Base-by-base conservation (phyloP, 345 rosid genomes). In the Cardamine resedifolia region DNA sequence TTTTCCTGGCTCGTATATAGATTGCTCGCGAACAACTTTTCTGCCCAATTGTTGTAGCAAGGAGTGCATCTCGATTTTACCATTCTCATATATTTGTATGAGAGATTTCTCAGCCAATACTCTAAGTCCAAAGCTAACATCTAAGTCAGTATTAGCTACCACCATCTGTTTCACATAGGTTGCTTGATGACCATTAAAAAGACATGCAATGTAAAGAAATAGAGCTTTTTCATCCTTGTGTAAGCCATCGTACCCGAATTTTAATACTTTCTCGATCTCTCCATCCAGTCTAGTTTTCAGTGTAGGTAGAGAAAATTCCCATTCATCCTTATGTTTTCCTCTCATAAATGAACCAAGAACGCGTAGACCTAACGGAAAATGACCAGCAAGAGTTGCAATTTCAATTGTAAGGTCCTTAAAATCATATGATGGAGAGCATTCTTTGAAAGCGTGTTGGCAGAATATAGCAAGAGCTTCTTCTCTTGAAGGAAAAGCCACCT, bases 391-490 rank as follows among this genome's bases (percentile, higher is more conserved):
- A 50, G 28, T 21, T 50, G 28, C 3, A 50, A 21, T 0, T 4
- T 50, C 55, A 21, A 2, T 21, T 21, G 55, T 28, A 5, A 50
- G 55, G 28, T 11, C 7, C 55, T 50, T 50, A 1, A 50, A 21
- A 50, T 21, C n/a, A 50, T 50, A 3, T 11, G 55, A 12, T 50
- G 55, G 55, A 7, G n/a, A 50, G 28, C 7, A 4, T 50, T 50
- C n/a, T 4, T 23, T 21, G 11, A 50, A 50, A 50, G 55, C 55
- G 12, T 21, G 28, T 7, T 50, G n/a, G 28, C 55, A 50, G 12
- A 50, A 50, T 50, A 50, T 50, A 21, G 55, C 12, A 21, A 50
- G 55, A 50, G 55, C 55, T 50, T 50, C 55, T 50, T 50, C 4
- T 50, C 12, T 11, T 50, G 55, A 50, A 50, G 55, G 55, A 50